Evolutionary conservation across 768 basidiomycete species (phyloP), one percentile per base, ranked within the genome.

Genomic region (Cyathus striatus): DNA sequence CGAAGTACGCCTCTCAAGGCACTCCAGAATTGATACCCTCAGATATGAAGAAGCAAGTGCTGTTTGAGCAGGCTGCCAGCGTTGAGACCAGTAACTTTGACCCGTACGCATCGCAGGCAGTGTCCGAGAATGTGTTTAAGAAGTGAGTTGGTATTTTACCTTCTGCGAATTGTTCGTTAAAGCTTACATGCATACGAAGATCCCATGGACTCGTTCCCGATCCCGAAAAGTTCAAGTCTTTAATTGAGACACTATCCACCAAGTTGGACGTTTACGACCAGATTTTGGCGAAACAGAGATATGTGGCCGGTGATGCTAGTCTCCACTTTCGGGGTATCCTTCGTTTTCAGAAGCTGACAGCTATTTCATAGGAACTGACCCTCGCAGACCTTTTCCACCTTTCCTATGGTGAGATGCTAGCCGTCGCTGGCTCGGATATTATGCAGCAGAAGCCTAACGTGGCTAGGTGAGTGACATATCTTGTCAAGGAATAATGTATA

Each of bases 301-400:
- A 79, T 49, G 57, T 81, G 5, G 75, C 75, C 21, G 81, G 82
- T 16, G 62, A 78, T 48, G 79, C 75, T 45, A 41, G 69, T 59
- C n/a, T n/a, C n/a, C n/a, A n/a, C n/a, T n/a, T n/a, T n/a, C n/a
- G n/a, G n/a, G n/a, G n/a, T n/a, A n/a, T n/a, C n/a, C n/a, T n/a
- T n/a, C n/a, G n/a, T n/a, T n/a, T n/a, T n/a, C n/a, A n/a, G n/a
- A n/a, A n/a, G n/a, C n/a, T n/a, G n/a, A n/a, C n/a, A n/a, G n/a
- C n/a, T n/a, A n/a, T n/a, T 39, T 56, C 5, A 50, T 49, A 4
- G 54, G 52, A 33, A 20, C 52, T 18, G n/a, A n/a, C n/a, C n/a
- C n/a, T n/a, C n/a, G n/a, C n/a, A n/a, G n/a, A n/a, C n/a, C n/a
- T n/a, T n/a, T 55, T 55, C 51, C 49, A 55, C 33, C 51, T 55